phyloP scores from a whole-genome alignment of 176 grass and related monocot species.

The Poa pratensis region DNA sequence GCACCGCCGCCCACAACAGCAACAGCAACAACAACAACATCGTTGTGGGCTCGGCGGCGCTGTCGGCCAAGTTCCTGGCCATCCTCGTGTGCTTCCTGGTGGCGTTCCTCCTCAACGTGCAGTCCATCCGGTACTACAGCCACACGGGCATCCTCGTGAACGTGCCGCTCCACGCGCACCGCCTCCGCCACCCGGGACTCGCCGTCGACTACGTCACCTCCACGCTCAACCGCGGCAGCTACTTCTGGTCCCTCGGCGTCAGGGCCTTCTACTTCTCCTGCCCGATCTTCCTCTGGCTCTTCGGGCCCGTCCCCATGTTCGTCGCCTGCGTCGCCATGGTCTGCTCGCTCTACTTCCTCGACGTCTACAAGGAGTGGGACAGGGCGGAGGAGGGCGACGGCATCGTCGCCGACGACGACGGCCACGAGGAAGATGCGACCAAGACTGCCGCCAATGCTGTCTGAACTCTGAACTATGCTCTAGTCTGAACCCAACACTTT shows the following conservation, averaged over 20 bases:
- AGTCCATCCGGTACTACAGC: conserved; percentile 89
- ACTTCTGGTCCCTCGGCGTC: conserved; percentile 70
- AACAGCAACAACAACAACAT: not conserved
- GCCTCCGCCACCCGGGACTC: not conserved
- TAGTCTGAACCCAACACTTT: not conserved
- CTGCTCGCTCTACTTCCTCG: conserved; percentile 54
- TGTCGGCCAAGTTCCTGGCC: conserved; percentile 65
- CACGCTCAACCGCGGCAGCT: conserved; percentile 55
- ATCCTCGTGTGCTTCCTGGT: conserved; percentile 81
- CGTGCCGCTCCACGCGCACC: conserved; percentile 52
- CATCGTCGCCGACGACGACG: not conserved
- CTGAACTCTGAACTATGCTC: not conserved
- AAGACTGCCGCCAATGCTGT: not conserved
- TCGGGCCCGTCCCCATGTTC: conserved; percentile 61
- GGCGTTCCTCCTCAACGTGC: conserved; percentile 88
- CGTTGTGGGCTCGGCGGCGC: not conserved
- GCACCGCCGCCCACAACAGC: not conserved
- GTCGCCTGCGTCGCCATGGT: conserved; percentile 43
- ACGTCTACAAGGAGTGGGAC: conserved; percentile 44
- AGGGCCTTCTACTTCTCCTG: conserved; percentile 73
- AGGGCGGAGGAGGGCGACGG: not conserved
- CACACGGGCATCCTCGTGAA: conserved; percentile 67
- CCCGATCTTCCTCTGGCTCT: conserved; percentile 71
- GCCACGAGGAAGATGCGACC: not conserved
- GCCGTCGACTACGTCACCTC: conserved; percentile 55